A percentile compares a stretch with the other conserved stretches of the same genome.
Conservation (phyloP, 2,329 filamentous ascomycete genomes). For the Venturia oleaginea region DNA sequence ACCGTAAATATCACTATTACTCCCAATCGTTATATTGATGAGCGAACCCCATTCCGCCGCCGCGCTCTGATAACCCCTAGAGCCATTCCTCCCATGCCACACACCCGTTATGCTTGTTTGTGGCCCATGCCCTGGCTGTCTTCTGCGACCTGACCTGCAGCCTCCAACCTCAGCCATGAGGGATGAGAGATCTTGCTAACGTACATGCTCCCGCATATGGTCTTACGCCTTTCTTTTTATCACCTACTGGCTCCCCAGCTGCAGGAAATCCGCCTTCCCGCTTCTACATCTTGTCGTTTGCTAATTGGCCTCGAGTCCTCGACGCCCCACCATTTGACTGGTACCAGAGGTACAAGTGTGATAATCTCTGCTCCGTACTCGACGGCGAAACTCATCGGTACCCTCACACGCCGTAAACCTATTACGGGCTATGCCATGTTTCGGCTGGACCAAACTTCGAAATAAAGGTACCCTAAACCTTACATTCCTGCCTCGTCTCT, state of each 20-base stretch:
- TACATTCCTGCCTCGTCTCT: neutral
- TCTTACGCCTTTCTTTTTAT: conserved; percentile 11
- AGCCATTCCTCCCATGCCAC: neutral
- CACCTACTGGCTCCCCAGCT: neutral
- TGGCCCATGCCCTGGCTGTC: conserved; percentile 10
- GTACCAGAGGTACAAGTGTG: conserved; percentile 13
- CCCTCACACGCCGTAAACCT: neutral
- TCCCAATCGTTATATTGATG: conserved; percentile 6
- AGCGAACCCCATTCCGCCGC: neutral
- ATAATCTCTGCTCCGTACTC: conserved; percentile 11
- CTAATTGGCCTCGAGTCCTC: conserved; percentile 7
- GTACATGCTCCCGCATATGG: conserved; percentile 11
- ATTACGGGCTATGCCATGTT: conserved; percentile 3
- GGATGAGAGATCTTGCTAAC: conserved; percentile 11
- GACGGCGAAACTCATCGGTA: neutral
- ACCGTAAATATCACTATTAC: conserved; percentile 3
- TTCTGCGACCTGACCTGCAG: conserved; percentile 12
- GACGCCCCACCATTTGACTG: neutral
- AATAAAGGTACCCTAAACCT: conserved; percentile 9
- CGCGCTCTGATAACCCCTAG: neutral
- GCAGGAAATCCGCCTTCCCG: neutral
- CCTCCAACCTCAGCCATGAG: conserved; percentile 10
- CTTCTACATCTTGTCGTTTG: conserved; percentile 6
- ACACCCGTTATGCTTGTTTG: conserved; percentile 8
- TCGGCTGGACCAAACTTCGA: conserved; percentile 2